A percentile compares a stretch with the other conserved stretches of the same genome.
Conservation (phyloP, 345 rosid genomes). For the Clarkia xantiana region DNA sequence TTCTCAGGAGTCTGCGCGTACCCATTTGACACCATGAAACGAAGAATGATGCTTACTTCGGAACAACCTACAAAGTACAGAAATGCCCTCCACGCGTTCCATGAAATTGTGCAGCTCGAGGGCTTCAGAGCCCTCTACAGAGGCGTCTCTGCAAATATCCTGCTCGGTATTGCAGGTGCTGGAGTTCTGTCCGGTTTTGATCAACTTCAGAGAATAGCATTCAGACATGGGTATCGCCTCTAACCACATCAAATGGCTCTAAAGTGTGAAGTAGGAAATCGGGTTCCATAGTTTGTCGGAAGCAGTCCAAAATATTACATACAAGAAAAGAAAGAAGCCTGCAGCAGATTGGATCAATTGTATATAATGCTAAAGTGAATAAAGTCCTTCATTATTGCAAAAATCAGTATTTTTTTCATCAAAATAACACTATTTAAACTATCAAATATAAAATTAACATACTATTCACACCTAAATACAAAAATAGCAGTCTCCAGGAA, state of each 20-base stretch:
- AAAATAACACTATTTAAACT: too few relatives aligned
- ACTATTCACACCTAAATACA: too few relatives aligned
- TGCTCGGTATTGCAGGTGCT: slow-evolving; percentile 90
- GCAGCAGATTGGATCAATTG: slow-evolving; percentile 1
- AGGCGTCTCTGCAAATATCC: slow-evolving; percentile 90
- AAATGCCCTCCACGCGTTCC: slow-evolving; percentile 40
- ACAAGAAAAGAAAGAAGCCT: too few relatives aligned
- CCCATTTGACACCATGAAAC: slow-evolving; percentile 73
- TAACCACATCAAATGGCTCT: slow-evolving; percentile 21
- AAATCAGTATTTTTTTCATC: too few relatives aligned
- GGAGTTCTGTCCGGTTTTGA: slow-evolving; percentile 90
- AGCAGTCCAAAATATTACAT: too few relatives aligned
- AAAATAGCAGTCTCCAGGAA: too few relatives aligned
- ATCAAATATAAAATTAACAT: too few relatives aligned
- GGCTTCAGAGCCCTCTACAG: slow-evolving; percentile 56
- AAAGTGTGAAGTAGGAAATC: slow-evolving; percentile 14
- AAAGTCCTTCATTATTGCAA: too few relatives aligned
- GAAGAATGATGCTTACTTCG: slow-evolving; percentile 96
- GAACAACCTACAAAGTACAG: slow-evolving; percentile 62
- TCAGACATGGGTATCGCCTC: slow-evolving; percentile 21
- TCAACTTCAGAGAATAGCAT: slow-evolving; percentile 60
- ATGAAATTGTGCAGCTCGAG: slow-evolving; percentile 53
- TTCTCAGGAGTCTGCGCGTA: slow-evolving; percentile 80
- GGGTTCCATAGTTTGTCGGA: background rate
- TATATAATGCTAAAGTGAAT: background rate